phyloP scores from a whole-genome alignment of 202 grass and related monocot species.

The Zizania palustris region DNA sequence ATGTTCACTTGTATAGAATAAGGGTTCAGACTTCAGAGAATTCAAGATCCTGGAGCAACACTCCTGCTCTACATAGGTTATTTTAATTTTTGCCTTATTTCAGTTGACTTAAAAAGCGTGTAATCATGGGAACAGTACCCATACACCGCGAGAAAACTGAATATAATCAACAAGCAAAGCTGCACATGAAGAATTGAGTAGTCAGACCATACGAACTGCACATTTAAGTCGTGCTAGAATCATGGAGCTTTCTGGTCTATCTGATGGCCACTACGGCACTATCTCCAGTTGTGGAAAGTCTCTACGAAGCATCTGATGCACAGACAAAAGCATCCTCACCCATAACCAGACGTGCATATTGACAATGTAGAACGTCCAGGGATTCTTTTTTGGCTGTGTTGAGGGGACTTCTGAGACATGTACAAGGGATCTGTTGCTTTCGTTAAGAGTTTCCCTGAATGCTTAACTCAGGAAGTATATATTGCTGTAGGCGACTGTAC shows the following conservation, averaged over 20 bases:
- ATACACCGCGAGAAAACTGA: not conserved
- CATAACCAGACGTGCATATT: constrained; percentile 41
- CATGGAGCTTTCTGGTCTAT: constrained; percentile 19
- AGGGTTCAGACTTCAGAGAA: too few relatives aligned
- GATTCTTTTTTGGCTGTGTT: constrained; percentile 3
- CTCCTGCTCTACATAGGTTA: not conserved
- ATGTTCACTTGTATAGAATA: not conserved
- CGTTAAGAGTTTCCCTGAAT: constrained; percentile 25
- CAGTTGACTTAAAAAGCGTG: not conserved
- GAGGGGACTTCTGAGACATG: constrained; percentile 37
- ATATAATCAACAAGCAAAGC: not conserved
- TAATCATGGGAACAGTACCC: not conserved
- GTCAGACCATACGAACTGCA: not conserved
- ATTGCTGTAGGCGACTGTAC: constrained; percentile 42
- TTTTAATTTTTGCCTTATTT: not conserved
- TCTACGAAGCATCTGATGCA: constrained; percentile 30
- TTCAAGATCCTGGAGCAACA: too few relatives aligned
- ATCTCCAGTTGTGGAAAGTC: constrained; percentile 13
- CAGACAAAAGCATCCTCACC: constrained; percentile 31
- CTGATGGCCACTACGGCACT: not conserved
- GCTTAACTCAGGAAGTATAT: constrained; percentile 33
- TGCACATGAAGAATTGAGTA: not conserved
- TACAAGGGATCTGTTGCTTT: constrained; percentile 44
- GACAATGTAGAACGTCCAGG: constrained; percentile 45
- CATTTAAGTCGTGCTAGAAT: constrained; percentile 17